These are phyloP conservation scores for Pseudogymnoascus pannorum DNA, from an alignment of 2,329 filamentous ascomycete genomes.

Conservation along the genomic window DNA sequence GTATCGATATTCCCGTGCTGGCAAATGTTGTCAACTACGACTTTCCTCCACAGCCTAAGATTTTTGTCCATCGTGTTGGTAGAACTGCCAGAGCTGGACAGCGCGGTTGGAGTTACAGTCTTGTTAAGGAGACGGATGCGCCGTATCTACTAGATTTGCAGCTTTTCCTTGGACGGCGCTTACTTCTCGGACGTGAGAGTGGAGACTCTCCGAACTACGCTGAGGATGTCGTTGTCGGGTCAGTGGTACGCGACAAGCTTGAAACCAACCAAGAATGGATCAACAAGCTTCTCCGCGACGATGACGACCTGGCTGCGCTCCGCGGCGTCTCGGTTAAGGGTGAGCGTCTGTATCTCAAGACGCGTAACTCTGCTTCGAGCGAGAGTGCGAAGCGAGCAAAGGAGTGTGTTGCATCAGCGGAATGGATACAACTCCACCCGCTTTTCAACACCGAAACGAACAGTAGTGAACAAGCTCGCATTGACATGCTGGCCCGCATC, in stretches of 20 bases:
- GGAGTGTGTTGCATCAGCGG: constrained; percentile 61
- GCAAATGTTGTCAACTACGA: constrained; percentile 99
- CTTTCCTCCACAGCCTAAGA: constrained; percentile 92
- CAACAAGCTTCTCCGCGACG: constrained; percentile 68
- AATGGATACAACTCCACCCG: constrained; percentile 68
- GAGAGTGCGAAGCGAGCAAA: constrained; percentile 87
- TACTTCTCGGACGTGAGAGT: constrained; percentile 65
- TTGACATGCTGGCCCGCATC: constrained; percentile 82
- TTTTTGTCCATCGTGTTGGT: constrained; percentile 93
- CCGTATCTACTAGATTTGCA: constrained; percentile 92
- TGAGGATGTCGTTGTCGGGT: constrained; percentile 76
- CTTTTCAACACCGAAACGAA: constrained; percentile 68
- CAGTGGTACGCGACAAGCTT: constrained; percentile 63
- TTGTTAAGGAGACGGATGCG: constrained; percentile 79
- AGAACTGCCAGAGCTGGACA: constrained; percentile 91
- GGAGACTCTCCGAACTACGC: constrained; percentile 61
- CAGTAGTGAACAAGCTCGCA: constrained; percentile 61
- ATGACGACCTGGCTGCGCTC: constrained; percentile 64
- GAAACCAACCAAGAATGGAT: constrained; percentile 77
- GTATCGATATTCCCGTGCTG: constrained; percentile 94
- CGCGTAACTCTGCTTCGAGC: constrained; percentile 79
- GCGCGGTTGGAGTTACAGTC: constrained; percentile 89
- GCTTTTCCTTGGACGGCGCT: constrained; percentile 79
- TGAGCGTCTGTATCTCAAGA: constrained; percentile 86
- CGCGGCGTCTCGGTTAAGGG: constrained; percentile 74